These are phyloP conservation scores for Brettanomyces anomalus DNA, from an alignment of 805 yeast species.

Conservation along the genomic window DNA sequence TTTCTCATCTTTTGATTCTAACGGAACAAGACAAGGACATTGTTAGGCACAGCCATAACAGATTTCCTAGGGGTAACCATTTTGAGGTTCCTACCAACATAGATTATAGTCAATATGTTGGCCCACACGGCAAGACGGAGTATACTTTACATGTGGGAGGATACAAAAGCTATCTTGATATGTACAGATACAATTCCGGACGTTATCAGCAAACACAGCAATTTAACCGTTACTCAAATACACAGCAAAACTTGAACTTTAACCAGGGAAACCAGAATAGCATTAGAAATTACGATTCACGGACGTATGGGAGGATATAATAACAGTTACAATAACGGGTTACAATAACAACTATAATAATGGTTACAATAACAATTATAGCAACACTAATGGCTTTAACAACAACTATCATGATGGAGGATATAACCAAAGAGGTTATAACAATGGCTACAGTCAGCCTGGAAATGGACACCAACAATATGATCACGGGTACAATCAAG, in stretches of 20 bases:
- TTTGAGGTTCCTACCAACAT: constrained; percentile 18
- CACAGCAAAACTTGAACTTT: constrained; percentile 7
- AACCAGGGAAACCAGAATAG: constrained; percentile 7
- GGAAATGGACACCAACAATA: constrained; percentile 1
- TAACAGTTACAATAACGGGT: constrained; percentile 6
- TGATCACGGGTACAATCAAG: constrained; percentile 4
- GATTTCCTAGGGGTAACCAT: constrained; percentile 20
- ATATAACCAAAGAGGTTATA: constrained; percentile 5
- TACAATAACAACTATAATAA: constrained; percentile 11
- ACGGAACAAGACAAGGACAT: constrained; percentile 62
- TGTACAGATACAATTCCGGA: constrained; percentile 21
- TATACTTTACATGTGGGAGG: constrained; percentile 44
- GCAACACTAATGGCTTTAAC: constrained; percentile 1
- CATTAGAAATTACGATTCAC: constrained; percentile 10
- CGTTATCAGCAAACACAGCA: constrained; percentile 15
- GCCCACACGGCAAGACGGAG: constrained; percentile 39
- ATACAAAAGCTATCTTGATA: constrained; percentile 34
- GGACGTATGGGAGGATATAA: constrained; percentile 13
- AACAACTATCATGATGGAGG: constrained; percentile 4
- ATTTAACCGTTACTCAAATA: constrained; percentile 6
- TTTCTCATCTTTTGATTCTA: constrained; percentile 51
- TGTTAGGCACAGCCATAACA: constrained; percentile 37
- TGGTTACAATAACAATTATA: constrained; percentile 8
- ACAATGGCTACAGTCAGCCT: constrained; percentile 3
- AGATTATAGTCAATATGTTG: constrained; percentile 35